phyloP scores from a whole-genome alignment of 129 eudicot species.

The Glebionis coronaria region DNA sequence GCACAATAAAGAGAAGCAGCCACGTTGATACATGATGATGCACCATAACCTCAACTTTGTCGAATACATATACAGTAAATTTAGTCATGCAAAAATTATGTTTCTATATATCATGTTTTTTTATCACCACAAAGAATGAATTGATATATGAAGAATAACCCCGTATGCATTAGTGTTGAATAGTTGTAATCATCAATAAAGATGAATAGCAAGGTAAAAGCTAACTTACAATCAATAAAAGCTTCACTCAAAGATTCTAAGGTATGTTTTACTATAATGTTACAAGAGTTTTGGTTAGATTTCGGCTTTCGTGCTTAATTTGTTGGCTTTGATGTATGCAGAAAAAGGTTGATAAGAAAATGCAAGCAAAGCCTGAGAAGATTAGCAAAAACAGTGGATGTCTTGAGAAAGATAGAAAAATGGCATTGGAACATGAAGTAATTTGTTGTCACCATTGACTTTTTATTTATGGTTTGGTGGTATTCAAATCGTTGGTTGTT shows the following conservation, averaged over 20 bases:
- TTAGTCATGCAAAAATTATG: too few species aligned
- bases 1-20: not conserved
- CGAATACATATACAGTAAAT: too few species aligned
- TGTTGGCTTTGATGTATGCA: constrained; percentile 18
- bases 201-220: constrained; percentile 40
- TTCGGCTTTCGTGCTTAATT: constrained; percentile 6
- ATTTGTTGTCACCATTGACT: constrained; percentile 1
- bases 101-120: too few species aligned
- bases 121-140: not conserved
- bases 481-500: not conserved
- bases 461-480: constrained; percentile 2
- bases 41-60: not conserved
- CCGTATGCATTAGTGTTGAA: too few species aligned
- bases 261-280: constrained; percentile 19
- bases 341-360: constrained; percentile 37
- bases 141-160: not conserved
- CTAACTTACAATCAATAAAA: constrained; percentile 38
- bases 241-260: constrained; percentile 40
- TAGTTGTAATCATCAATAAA: not conserved
- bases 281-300: too few species aligned
- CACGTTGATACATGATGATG: not conserved
- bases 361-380: constrained; percentile 40
- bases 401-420: constrained; percentile 46
- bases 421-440: constrained; percentile 78
- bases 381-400: constrained; percentile 31